Evolutionary conservation across 1,139 yeast genomes (phyloP).

Genomic region (Lodderomyces theae): DNA sequence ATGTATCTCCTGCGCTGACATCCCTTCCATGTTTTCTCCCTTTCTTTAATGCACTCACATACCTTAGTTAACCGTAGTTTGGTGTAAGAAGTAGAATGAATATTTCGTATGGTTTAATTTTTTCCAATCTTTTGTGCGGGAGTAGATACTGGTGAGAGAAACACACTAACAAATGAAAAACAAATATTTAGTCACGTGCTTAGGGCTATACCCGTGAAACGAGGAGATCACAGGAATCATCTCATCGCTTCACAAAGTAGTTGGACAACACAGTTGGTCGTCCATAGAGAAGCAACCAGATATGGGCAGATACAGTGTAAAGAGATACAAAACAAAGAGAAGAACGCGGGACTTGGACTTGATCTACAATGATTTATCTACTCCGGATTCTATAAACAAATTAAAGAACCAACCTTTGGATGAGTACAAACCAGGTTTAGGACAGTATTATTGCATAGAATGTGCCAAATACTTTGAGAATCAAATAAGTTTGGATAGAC

Average conservation of each 20-base stretch:
- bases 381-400: conserved; percentile 57
- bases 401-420: conserved; percentile 82
- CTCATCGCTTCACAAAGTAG: not conserved
- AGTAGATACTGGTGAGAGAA: conserved; percentile 1
- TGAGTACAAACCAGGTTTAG: conserved; percentile 89
- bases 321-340: conserved; percentile 72
- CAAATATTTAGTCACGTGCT: not conserved
- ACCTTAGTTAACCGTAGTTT: conserved; percentile 24
- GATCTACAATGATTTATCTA: conserved; percentile 70
- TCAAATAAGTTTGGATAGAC: conserved; percentile 69
- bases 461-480: conserved; percentile 92
- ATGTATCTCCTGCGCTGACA: not conserved
- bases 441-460: conserved; percentile 90
- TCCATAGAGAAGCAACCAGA: not conserved
- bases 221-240: not conserved
- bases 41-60: conserved; percentile 13
- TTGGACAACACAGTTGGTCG: not conserved
- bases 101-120: conserved; percentile 10
- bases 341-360: conserved; percentile 84
- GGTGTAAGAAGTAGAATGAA: conserved; percentile 9
- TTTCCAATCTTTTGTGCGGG: conserved; percentile 9
- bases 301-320: conserved; percentile 90
- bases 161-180: not conserved
- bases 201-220: conserved; percentile 1
- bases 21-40: not conserved